These are phyloP conservation scores for Fusarium foetens DNA, from an alignment of 2,329 filamentous ascomycete species.

Conservation along the genomic window DNA sequence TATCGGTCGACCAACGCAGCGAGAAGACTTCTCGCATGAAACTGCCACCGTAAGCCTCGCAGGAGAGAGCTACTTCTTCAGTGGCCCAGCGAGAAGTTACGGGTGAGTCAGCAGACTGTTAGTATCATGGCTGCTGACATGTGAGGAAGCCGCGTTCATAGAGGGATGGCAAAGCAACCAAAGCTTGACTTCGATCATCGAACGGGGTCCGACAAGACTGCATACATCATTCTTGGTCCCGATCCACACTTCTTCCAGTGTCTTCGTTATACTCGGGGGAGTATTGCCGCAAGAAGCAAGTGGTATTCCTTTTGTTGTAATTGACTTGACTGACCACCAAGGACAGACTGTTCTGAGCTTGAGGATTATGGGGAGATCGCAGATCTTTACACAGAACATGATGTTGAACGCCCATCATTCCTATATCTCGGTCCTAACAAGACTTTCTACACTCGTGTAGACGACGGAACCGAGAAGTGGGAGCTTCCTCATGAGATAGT, in stretches of 20 bases:
- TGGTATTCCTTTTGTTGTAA: not conserved
- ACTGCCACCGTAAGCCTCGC: constrained; percentile 30
- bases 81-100: constrained; percentile 31
- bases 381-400: constrained; percentile 26
- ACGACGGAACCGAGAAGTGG: constrained; percentile 31
- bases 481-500: constrained; percentile 7
- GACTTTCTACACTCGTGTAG: constrained; percentile 35
- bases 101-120: constrained; percentile 9
- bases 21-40: constrained; percentile 26
- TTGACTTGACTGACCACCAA: not conserved
- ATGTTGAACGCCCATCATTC: constrained; percentile 38
- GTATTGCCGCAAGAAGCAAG: constrained; percentile 32
- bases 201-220: not conserved
- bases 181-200: constrained; percentile 18
- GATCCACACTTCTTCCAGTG: constrained; percentile 37
- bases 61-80: constrained; percentile 37
- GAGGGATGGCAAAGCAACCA: not conserved
- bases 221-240: constrained; percentile 38
- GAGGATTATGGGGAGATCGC: constrained; percentile 30
- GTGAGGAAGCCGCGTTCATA: constrained; percentile 12
- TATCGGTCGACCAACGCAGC: not conserved
- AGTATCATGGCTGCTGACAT: not conserved
- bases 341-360: constrained; percentile 30
- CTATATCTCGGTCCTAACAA: constrained; percentile 32
- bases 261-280: constrained; percentile 20